Conservation (phyloP, 75 land plant species). For the Isoetes taiwanensis region DNA sequence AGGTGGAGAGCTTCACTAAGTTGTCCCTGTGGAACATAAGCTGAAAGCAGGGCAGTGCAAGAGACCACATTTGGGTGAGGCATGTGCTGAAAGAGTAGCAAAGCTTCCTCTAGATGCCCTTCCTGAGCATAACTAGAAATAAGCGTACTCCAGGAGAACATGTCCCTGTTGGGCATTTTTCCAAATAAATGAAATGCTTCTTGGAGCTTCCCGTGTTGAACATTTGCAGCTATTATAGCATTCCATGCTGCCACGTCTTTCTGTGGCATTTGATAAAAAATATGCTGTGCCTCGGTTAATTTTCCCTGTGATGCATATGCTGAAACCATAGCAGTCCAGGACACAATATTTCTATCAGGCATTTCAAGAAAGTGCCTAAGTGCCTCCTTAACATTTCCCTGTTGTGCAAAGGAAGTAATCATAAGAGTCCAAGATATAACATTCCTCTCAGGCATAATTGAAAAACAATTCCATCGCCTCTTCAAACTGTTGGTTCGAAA, state of each 20-base stretch:
- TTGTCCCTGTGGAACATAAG: no score
- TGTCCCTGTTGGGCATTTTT: constrained; percentile 5
- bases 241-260: neutral
- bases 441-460: constrained; percentile 9
- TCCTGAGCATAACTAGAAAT: constrained; percentile 7
- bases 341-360: neutral
- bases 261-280: neutral
- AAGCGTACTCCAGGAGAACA: constrained; percentile 13
- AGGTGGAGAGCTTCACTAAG: no score
- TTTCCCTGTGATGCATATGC: neutral
- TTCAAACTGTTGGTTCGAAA: neutral
- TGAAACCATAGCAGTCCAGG: neutral
- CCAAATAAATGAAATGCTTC: constrained; percentile 5
- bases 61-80: neutral
- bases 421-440: constrained; percentile 10
- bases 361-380: neutral
- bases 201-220: neutral
- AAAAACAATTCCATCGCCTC: constrained; percentile 1
- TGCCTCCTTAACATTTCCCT: neutral
- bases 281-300: neutral
- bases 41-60: no score
- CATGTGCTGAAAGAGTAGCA: constrained; percentile 6
- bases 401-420: constrained; percentile 6
- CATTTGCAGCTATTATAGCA: neutral
- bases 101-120: neutral